phyloP scores from a whole-genome alignment of 202 grass and related monocot genomes.

The Bolboschoenoplectus hybrid region DNA sequence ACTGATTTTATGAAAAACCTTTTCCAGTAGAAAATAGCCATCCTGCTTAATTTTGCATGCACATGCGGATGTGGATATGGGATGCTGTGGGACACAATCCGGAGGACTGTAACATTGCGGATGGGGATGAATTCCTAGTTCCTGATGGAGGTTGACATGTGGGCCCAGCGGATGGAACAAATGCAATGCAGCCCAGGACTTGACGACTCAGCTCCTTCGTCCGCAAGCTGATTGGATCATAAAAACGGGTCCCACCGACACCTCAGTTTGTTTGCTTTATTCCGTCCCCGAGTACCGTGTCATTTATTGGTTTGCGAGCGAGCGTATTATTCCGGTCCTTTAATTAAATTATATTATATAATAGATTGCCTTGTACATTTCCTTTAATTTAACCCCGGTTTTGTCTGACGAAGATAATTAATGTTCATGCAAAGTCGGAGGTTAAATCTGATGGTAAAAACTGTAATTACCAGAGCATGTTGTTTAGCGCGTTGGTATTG shows the following conservation, averaged over 20 bases:
- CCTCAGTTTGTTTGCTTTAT: constrained; percentile 10
- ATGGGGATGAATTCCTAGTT: neutral
- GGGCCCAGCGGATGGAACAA: constrained; percentile 1
- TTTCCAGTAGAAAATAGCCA: no score
- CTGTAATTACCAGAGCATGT: neutral
- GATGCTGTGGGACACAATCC: constrained; percentile 4
- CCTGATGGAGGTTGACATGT: neutral
- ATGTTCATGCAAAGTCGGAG: neutral
- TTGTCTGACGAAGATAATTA: neutral
- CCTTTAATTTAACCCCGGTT: no score
- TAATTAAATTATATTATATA: neutral
- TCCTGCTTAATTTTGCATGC: no score
- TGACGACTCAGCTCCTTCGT: constrained; percentile 25
- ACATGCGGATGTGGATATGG: no score
- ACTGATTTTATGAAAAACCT: no score
- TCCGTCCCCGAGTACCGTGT: neutral
- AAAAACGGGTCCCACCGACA: neutral
- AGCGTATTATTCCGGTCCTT: neutral
- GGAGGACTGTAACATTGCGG: neutral
- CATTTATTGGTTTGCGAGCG: neutral
- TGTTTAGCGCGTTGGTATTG: neutral
- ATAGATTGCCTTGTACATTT: neutral
- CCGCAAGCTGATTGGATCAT: constrained; percentile 2
- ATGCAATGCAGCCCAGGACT: constrained; percentile 13
- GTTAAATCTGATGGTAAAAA: neutral